Base-by-base conservation (phyloP, 306 rosid species). In the Acacia confusa region DNA sequence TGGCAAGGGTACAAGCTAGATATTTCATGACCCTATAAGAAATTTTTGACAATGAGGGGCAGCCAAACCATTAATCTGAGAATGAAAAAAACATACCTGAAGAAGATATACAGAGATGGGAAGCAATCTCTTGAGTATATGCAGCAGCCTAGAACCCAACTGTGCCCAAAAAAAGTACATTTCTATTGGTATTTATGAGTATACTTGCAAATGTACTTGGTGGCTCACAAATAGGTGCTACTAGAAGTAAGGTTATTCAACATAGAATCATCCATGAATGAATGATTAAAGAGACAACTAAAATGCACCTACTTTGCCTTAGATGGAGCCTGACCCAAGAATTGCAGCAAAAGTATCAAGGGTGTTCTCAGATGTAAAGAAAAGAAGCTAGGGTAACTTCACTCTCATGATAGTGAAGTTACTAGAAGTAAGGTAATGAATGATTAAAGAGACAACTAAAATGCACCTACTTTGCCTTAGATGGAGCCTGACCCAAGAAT, bases 41-140 rank as follows among this genome's bases (percentile, higher is more conserved):
- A 80, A 50, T 36, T 2, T 19, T 27, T 61, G 75, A 79, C 41
- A 61, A 70, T 14, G 67, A 85, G 50, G 57, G 16, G 69, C 47
- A 74, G 43, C n/a, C 63, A 74, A 79, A n/a, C 65, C 66, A 68
- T 30, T 77, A 67, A 80, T 70, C 71, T 44, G 47, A 47, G 73
- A 53, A 22, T 12, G 25, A 20, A 9, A 47, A 25, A 2, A 50
- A 30, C 83, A 81, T 79, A 95, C 98, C 97, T 92, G 97, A 74
- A 93, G 97, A 81, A 95, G 99, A 86, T 83, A 93, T 50, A 95
- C 95, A 67, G 97, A 91, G 81, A 95, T 93, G 28, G 99, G 99
- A 81, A 95, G 98, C 85, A 95, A 86, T 90, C 99, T 87, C 95
- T 93, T 95, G 36, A 95, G 91, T 77, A 93, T 93, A 87, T 95